These are phyloP conservation scores for Lactarius indigo DNA, from an alignment of 768 basidiomycete genomes.

Conservation along the genomic window DNA sequence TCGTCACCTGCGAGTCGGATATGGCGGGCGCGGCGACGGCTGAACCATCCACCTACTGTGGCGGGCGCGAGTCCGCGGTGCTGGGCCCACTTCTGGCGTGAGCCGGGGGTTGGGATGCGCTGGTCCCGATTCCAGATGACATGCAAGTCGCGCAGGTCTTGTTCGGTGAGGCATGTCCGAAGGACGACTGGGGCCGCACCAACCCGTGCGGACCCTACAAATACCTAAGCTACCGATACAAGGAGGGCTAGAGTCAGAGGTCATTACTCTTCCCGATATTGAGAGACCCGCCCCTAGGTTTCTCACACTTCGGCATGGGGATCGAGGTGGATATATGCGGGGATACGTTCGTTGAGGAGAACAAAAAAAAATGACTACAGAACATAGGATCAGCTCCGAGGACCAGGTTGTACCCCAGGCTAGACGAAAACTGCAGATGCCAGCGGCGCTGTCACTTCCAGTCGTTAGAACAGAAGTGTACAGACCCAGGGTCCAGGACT, in stretches of 20 bases:
- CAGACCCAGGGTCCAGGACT: not conserved
- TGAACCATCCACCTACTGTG: conserved; percentile 14
- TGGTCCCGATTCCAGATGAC: conserved; percentile 12
- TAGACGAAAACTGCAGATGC: not conserved
- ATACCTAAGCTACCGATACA: not conserved
- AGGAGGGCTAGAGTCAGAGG: not conserved
- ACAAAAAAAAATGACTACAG: not conserved
- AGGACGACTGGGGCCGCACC: not conserved
- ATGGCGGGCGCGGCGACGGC: not conserved
- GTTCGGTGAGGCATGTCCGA: not conserved
- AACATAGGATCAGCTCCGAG: not conserved
- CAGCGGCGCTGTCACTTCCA: not conserved
- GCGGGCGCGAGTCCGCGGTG: conserved; percentile 1
- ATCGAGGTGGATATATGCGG: not conserved
- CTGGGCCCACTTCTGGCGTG: conserved; percentile 16
- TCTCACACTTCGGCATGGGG: not conserved
- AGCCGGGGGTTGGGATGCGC: conserved; percentile 6
- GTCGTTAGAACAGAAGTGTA: not conserved
- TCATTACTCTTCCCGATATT: not conserved
- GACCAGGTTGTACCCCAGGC: not conserved
- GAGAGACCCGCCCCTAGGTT: not conserved
- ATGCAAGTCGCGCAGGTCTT: conserved; percentile 5
- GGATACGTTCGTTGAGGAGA: not conserved
- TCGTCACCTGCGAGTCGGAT: not conserved
- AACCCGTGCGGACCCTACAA: not conserved